A percentile compares a stretch with the other conserved stretches of the same genome.
Conservation (phyloP, 192 early-diverging fungal genomes). For the Chytriomyces hyalinus region DNA sequence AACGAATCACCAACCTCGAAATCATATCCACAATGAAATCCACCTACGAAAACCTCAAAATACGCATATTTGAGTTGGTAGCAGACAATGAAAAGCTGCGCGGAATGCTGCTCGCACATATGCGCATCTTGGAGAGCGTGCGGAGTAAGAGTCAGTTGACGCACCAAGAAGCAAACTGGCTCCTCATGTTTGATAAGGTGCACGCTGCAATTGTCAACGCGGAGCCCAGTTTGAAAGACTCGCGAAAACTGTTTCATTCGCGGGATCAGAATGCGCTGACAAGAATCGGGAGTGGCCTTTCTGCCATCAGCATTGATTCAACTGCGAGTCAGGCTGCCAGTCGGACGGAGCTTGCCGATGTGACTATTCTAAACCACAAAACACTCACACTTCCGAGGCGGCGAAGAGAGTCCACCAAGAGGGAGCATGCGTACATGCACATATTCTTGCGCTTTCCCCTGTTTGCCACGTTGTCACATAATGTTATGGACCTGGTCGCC, state of each 20-base stretch:
- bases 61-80: neutral
- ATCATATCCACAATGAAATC: neutral
- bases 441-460: neutral
- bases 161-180: neutral
- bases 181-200: neutral
- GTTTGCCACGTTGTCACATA: neutral
- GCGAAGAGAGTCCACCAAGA: neutral
- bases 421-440: neutral
- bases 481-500: neutral
- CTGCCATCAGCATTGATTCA: too few relatives aligned
- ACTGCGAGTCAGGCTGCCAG: neutral
- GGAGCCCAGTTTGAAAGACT: neutral
- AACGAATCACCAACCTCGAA: neutral
- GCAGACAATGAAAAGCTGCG: slow-evolving; percentile 8
- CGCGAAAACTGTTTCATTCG: too few relatives aligned
- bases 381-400: neutral
- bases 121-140: neutral
- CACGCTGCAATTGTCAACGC: neutral
- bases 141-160: neutral
- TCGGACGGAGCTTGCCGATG: neutral
- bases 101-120: neutral
- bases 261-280: too few relatives aligned
- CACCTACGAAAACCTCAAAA: neutral
- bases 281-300: too few relatives aligned
- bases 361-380: neutral